Base-by-base conservation (phyloP, 83 land plant genomes). In the Picea abies region DNA sequence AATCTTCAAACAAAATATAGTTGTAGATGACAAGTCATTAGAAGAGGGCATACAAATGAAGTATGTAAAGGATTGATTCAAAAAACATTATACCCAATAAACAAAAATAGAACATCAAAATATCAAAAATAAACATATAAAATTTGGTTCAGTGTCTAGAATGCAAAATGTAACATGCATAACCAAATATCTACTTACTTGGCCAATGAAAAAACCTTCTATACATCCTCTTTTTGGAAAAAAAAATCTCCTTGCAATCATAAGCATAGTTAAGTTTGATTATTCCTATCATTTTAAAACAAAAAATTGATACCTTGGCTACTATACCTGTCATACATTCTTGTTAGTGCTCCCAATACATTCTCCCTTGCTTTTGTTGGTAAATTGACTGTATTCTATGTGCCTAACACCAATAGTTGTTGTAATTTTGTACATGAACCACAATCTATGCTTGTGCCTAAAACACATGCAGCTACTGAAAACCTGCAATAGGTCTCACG, bases 161-260 rank as follows among this genome's bases (percentile, higher is more conserved):
- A 71, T 71, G 75, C 35, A 71, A 10, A 44, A 19, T 71, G n/a
- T 22, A 16, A 32, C 25, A 76, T 49, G 35, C 25, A 76, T 23
- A 76, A 76, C 35, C 44, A 88, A 41, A 16, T 25, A 71, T 49
- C 37, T n/a, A 82, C 88, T 60, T 81, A 94, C 96, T 83, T 94
- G 3, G 80, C 81, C 32, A 62, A 63, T 72, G 91, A 89, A 79
- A 94, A 94, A 15, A 94, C 70, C 82, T 87, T 86, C 85, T 94
- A 93, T 82, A 94, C 72, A 67, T 89, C 91, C 72, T 86, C 91
- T 83, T 82, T 88, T 29, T 90, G 87, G 85, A 94, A 75, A 8
- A n/a, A n/a, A n/a, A 94, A 84, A 88, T 94, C 96, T 20, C 92
- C 94, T 94, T 94, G 86, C 86, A 84, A 83, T n/a, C 67, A 83